Conservation (phyloP, 495 filamentous ascomycete genomes). For the Aspergillus bridgeri region DNA sequence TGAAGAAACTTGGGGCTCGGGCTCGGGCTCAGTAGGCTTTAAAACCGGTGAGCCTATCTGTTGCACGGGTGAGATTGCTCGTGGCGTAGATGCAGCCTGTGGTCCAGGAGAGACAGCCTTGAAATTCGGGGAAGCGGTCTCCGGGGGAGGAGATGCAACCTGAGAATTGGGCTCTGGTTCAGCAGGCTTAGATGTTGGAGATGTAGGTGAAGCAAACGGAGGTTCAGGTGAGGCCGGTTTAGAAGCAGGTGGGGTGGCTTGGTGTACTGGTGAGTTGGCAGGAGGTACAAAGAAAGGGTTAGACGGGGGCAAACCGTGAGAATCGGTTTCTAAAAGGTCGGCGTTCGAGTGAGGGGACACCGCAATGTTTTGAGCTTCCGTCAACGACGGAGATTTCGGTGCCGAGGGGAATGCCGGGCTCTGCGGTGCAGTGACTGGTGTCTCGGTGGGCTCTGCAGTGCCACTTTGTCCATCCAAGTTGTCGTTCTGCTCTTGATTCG, state of each 20-base stretch:
- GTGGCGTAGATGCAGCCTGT: background rate
- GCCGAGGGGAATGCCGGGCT: slow-evolving; percentile 11
- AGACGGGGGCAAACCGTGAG: slow-evolving; percentile 3
- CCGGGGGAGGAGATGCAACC: slow-evolving; percentile 3
- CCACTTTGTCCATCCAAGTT: slow-evolving; percentile 15
- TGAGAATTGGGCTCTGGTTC: slow-evolving; percentile 3
- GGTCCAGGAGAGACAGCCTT: slow-evolving; percentile 7
- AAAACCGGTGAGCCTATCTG: background rate
- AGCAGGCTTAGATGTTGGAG: background rate
- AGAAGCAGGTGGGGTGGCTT: slow-evolving; percentile 13
- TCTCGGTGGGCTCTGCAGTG: slow-evolving; percentile 15
- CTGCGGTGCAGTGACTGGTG: slow-evolving; percentile 24
- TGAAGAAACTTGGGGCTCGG: background rate
- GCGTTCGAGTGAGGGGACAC: slow-evolving; percentile 5
- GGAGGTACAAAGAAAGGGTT: slow-evolving; percentile 8
- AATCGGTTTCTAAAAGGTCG: slow-evolving; percentile 2
- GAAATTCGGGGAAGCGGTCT: slow-evolving; percentile 9
- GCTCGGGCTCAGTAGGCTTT: background rate
- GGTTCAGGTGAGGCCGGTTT: slow-evolving; percentile 12
- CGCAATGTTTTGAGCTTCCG: slow-evolving; percentile 12
- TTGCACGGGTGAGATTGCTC: background rate
- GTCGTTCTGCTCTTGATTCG: slow-evolving; percentile 10
- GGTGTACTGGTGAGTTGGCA: slow-evolving; percentile 2
- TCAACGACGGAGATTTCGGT: slow-evolving; percentile 27
- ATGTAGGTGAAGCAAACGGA: slow-evolving; percentile 8